These are phyloP conservation scores for Fagus sylvatica DNA, from an alignment of 306 rosid genomes.

Conservation along the genomic window DNA sequence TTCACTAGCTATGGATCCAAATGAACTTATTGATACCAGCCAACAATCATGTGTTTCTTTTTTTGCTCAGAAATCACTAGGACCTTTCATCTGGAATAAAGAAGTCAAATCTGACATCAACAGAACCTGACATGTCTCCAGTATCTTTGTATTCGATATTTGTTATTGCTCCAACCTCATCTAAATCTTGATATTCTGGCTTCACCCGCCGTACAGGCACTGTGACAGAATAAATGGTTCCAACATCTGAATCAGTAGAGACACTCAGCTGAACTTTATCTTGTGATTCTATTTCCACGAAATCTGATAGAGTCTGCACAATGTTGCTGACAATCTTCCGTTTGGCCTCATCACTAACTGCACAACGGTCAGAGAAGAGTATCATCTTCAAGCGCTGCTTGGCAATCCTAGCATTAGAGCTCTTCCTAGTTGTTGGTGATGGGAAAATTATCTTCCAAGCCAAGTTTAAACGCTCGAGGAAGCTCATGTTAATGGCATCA, in stretches of 20 bases:
- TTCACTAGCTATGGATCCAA: conserved; percentile 19
- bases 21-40: background rate
- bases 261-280: conserved; percentile 94
- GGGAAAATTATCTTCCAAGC: conserved; percentile 95
- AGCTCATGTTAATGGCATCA: conserved; percentile 83
- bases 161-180: conserved; percentile 73
- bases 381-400: conserved; percentile 98
- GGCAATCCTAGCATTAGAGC: conserved; percentile 83
- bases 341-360: conserved; percentile 90
- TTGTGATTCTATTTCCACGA: conserved; percentile 93
- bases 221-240: conserved; percentile 90
- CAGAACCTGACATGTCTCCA: conserved; percentile 73
- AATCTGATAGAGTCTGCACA: conserved; percentile 80
- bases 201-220: conserved; percentile 95
- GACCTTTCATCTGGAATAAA: conserved; percentile 46
- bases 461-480: conserved; percentile 82
- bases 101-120: conserved; percentile 54
- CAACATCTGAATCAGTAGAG: conserved; percentile 82
- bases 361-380: conserved; percentile 92
- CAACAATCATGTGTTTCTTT: background rate
- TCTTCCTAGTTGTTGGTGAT: conserved; percentile 57
- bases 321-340: conserved; percentile 75
- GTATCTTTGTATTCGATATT: conserved; percentile 87
- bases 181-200: conserved; percentile 78
- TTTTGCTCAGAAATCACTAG: conserved; percentile 4